Evolutionary conservation across 192 early-diverging fungal genomes (phyloP), one percentile per base, ranked within the genome.

Genomic region (Paraglomus occultum): DNA sequence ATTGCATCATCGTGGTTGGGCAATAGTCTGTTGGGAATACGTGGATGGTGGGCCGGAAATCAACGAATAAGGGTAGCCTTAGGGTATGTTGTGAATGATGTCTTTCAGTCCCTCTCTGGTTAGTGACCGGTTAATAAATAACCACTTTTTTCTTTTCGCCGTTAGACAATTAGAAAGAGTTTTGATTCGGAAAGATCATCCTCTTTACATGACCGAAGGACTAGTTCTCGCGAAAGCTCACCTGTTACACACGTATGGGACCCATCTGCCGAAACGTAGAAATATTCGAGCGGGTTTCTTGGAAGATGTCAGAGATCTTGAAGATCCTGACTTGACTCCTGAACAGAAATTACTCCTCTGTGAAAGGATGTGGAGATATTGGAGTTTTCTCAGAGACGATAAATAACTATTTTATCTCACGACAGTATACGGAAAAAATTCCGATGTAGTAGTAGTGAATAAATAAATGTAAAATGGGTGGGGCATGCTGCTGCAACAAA

Each of bases 261-360:
- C 58, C 5, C 62, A 60, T 17, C 48, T 89, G 44, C 83, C 89
- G 10, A 55, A 73, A 7, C 45, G 71, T 44, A 80, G 76, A 42
- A 83, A 76, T 45, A 71, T 84, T 14, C 83, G 88, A 14, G 72
- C 81, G 8, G 76, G 81, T 53, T 92, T 94, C 63, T 64, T 93
- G 40, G 86, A 94, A 72, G 94, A 95, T 76, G 67, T 95, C 42
- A 79, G 87, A 9, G 92, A 93, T 55, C 80, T 95, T 17, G 92
- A 94, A 74, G 80, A 85, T 65, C 76, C 78, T 9, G 47, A 54
- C 39, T 76, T 87, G 61, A 77, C 68, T 50, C 77, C 76, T 2
- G 1, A 61, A 0, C 90, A 91, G 69, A 82, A 87, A 67, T 73
- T 85, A 9, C 67, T 74, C 46, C 85, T 85, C 0, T 74, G 90